phyloP scores from a whole-genome alignment of 306 rosid species.

The Vicia sativa region DNA sequence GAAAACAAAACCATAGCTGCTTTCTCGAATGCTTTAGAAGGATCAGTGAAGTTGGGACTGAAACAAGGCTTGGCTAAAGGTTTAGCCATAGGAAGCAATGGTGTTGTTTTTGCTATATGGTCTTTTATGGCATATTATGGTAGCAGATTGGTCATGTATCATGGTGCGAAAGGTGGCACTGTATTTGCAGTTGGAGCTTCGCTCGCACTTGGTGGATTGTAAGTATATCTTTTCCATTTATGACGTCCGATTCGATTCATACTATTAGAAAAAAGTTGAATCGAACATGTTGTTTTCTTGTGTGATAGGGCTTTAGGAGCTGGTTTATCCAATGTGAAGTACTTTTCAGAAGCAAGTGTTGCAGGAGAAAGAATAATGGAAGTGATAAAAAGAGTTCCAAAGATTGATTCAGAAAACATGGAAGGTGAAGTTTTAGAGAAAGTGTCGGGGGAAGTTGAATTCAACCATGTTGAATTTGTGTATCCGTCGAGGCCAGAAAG shows the following conservation, averaged over 20 bases:
- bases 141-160: conserved; percentile 90
- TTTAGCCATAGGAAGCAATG: conserved; percentile 88
- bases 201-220: conserved; percentile 86
- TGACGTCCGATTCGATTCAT: background rate
- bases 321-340: conserved; percentile 77
- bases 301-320: conserved; percentile 70
- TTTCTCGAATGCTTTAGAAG: conserved; percentile 72
- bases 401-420: conserved; percentile 79
- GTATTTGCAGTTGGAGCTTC: conserved; percentile 84
- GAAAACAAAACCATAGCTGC: conserved; percentile 67
- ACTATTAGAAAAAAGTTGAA: background rate
- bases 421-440: conserved; percentile 57
- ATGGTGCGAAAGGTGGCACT: conserved; percentile 82
- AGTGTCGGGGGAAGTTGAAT: conserved; percentile 69
- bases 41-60: conserved; percentile 69
- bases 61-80: conserved; percentile 92
- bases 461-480: conserved; percentile 56
- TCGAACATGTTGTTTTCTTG: background rate
- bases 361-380: conserved; percentile 80
- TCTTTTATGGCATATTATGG: conserved; percentile 81
- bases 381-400: conserved; percentile 73
- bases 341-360: conserved; percentile 73
- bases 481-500: conserved; percentile 90
- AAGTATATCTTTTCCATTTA: conserved; percentile 28
- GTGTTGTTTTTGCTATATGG: conserved; percentile 85